These are phyloP conservation scores for baker's yeast (Saccharomyces cerevisiae) DNA, from an alignment of 805 yeast species.

Conservation along the genomic window DNA sequence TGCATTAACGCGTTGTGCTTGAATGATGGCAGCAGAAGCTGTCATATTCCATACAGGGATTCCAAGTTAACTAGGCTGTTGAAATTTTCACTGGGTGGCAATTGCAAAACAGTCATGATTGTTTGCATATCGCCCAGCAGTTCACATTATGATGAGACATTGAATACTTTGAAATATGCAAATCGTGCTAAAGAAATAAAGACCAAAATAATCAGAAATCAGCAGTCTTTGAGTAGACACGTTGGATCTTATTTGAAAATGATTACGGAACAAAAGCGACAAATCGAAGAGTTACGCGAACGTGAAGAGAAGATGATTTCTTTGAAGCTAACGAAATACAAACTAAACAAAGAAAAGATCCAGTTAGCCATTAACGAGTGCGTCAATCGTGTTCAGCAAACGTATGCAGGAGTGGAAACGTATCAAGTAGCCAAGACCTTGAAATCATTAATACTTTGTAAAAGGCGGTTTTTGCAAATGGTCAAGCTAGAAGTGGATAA, in stretches of 20 bases:
- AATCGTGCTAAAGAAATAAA: conserved; percentile 85
- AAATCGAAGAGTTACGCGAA: conserved; percentile 56
- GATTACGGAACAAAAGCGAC: conserved; percentile 73
- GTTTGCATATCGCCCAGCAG: conserved; percentile 88
- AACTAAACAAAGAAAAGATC: conserved; percentile 33
- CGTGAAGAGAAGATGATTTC: conserved; percentile 43
- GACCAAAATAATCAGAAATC: conserved; percentile 68
- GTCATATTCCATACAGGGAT: conserved; percentile 85
- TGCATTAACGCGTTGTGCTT: conserved; percentile 90
- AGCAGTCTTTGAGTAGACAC: conserved; percentile 68
- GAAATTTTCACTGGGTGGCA: conserved; percentile 86
- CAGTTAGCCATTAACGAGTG: conserved; percentile 35
- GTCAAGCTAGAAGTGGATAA: conserved; percentile 36
- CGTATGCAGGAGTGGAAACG: conserved; percentile 34
- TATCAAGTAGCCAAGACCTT: conserved; percentile 39
- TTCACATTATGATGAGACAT: conserved; percentile 84
- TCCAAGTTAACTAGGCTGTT: conserved; percentile 80
- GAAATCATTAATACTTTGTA: conserved; percentile 32
- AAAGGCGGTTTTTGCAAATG: conserved; percentile 35
- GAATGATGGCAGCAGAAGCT: conserved; percentile 43
- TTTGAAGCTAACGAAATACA: conserved; percentile 31
- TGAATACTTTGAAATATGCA: conserved; percentile 86
- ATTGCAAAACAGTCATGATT: conserved; percentile 92
- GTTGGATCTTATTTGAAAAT: conserved; percentile 77
- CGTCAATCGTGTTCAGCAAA: conserved; percentile 35